These are phyloP conservation scores for Monilinia polystroma DNA, from an alignment of 2,329 filamentous ascomycete species.

Conservation along the genomic window DNA sequence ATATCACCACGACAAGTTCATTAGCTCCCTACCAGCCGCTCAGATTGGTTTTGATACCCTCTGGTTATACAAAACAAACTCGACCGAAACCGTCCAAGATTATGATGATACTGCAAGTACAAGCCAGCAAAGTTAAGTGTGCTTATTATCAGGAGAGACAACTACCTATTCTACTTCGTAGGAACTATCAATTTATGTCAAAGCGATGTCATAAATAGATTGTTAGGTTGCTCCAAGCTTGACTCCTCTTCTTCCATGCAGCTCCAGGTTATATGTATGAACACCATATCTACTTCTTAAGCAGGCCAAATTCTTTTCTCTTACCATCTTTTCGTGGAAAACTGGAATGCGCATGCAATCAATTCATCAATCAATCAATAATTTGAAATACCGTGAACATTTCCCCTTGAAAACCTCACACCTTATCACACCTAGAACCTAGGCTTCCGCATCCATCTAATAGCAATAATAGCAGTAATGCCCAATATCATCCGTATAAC, in stretches of 20 bases:
- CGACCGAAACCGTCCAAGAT: too few relatives aligned
- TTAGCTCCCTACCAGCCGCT: background rate
- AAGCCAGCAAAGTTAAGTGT: too few relatives aligned
- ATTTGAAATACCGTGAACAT: background rate
- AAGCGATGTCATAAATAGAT: too few relatives aligned
- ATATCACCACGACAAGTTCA: background rate
- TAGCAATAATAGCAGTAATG: slow-evolving; percentile 23
- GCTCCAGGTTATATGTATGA: background rate
- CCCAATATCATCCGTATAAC: slow-evolving; percentile 49
- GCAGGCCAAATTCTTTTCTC: too few relatives aligned
- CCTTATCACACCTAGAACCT: background rate
- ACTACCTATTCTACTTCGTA: too few relatives aligned
- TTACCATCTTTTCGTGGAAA: background rate
- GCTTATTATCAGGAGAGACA: too few relatives aligned
- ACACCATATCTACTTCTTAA: background rate
- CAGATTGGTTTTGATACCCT: background rate
- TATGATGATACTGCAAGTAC: too few relatives aligned
- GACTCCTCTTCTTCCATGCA: background rate
- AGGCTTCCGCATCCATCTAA: slow-evolving; percentile 29
- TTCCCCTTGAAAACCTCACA: background rate
- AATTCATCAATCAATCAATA: background rate
- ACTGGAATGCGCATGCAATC: background rate
- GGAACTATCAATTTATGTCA: too few relatives aligned
- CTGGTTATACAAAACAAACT: background rate
- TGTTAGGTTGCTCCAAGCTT: background rate